phyloP scores from a whole-genome alignment of 106 monocot species.

The Phalaenopsis aphrodite region DNA sequence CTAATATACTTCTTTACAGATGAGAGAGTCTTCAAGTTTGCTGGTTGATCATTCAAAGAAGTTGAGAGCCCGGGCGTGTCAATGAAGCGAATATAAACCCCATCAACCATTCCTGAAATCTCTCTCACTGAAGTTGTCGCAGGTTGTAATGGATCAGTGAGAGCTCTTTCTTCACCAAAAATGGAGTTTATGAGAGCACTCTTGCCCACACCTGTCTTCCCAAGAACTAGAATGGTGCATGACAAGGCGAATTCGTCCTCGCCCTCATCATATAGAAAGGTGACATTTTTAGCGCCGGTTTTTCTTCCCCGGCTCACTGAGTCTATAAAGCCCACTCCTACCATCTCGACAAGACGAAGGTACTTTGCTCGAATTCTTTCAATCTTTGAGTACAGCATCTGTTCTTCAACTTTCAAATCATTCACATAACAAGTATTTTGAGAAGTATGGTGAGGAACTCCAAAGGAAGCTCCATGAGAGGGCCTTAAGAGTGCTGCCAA shows the following conservation, averaged over 20 bases:
- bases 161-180: constrained; percentile 58
- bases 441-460: constrained; percentile 24
- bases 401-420: constrained; percentile 46
- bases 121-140: constrained; percentile 52
- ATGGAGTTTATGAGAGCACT: constrained; percentile 79
- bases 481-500: constrained; percentile 63
- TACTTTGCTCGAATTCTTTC: constrained; percentile 76
- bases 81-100: constrained; percentile 62
- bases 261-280: constrained; percentile 34
- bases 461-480: constrained; percentile 23
- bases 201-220: constrained; percentile 90
- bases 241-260: constrained; percentile 63
- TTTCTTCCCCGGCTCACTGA: too few relatives aligned
- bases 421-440: constrained; percentile 6
- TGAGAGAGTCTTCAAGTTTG: constrained; percentile 50
- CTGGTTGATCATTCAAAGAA: constrained; percentile 58
- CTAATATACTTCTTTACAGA: constrained; percentile 67
- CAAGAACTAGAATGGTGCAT: constrained; percentile 72
- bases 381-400: constrained; percentile 68
- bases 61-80: constrained; percentile 76
- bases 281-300: too few relatives aligned
- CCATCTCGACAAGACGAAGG: constrained; percentile 60
- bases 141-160: constrained; percentile 46
- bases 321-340: constrained; percentile 14
- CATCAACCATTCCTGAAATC: constrained; percentile 59